Percentiles rank a stretch among this genome's conserved stretches.
phyloP scores from a whole-genome alignment of 169 alveolate genomes.

The Eimeria acervulina region DNA sequence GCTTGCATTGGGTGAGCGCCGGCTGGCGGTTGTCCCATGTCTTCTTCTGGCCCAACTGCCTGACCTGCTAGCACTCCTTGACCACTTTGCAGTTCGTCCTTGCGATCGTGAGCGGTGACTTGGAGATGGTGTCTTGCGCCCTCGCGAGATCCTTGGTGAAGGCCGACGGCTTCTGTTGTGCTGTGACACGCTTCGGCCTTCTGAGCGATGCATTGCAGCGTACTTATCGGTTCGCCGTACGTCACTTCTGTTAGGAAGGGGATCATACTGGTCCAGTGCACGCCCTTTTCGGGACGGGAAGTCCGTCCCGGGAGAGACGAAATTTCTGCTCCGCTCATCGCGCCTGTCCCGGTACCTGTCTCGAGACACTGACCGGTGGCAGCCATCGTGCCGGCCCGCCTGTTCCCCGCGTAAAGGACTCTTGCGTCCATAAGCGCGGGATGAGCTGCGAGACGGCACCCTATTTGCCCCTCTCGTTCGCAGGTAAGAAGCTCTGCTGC shows the following conservation, averaged over 20 bases:
- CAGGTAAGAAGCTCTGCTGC: conserved; percentile 61
- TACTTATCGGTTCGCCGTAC: conserved; percentile 38
- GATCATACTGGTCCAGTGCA: neutral
- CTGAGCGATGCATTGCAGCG: neutral
- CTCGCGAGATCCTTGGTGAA: conserved; percentile 15
- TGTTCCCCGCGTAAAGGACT: conserved; percentile 49
- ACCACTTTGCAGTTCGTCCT: conserved; percentile 46
- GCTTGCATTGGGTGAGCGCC: neutral
- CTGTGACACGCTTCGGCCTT: conserved; percentile 41
- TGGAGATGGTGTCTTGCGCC: neutral
- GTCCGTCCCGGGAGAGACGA: neutral
- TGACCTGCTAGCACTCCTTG: conserved; percentile 56
- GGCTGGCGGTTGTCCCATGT: neutral
- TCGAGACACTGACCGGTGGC: conserved; percentile 34
- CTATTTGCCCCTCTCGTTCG: conserved; percentile 19
- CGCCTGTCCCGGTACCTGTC: conserved; percentile 63
- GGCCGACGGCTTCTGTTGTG: conserved; percentile 21
- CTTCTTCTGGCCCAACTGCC: conserved; percentile 35
- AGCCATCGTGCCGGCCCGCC: conserved; percentile 16
- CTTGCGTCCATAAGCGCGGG: conserved; percentile 47
- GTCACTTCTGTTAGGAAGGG: neutral
- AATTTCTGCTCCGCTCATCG: conserved; percentile 26
- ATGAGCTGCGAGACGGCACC: conserved; percentile 59
- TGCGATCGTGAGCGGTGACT: conserved; percentile 24
- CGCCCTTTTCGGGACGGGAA: neutral